These are phyloP conservation scores for Magnaporthales sp. DNA, from an alignment of 2,329 filamentous ascomycete genomes.

Conservation along the genomic window DNA sequence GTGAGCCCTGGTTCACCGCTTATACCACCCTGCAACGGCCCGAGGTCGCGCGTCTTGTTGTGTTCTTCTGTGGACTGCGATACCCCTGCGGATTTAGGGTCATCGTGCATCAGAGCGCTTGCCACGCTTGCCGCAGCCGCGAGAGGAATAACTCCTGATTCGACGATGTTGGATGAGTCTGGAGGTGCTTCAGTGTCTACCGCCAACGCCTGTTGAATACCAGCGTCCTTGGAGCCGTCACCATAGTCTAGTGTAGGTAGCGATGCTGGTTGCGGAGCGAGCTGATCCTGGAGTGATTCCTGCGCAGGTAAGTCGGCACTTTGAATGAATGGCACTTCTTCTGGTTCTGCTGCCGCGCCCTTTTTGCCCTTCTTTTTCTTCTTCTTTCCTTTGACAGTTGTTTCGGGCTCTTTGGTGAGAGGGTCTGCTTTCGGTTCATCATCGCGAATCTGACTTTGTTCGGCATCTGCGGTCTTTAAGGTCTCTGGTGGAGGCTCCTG, in stretches of 20 bases:
- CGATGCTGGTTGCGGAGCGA: background rate
- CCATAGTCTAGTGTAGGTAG: background rate
- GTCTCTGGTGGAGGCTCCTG: background rate
- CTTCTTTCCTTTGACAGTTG: background rate
- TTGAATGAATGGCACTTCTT: background rate
- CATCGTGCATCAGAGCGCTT: background rate
- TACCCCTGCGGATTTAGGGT: background rate
- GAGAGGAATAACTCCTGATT: background rate
- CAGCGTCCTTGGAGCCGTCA: background rate
- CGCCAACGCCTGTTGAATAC: background rate
- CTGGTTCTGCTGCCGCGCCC: background rate
- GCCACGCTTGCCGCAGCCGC: background rate
- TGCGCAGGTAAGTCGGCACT: background rate
- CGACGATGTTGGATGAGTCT: background rate
- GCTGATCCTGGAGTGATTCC: background rate
- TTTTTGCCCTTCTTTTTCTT: conserved; percentile 5
- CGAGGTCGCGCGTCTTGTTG: background rate
- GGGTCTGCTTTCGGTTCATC: background rate
- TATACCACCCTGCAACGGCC: background rate
- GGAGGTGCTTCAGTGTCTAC: background rate
- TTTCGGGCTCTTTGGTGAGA: background rate
- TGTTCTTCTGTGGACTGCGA: background rate
- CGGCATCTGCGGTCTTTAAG: background rate
- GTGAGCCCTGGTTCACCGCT: background rate
- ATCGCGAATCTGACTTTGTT: background rate